Evolutionary conservation across 371 early-diverging fungal species (phyloP), one percentile per base, ranked within the genome.

Genomic region (Mortierella sp.): DNA sequence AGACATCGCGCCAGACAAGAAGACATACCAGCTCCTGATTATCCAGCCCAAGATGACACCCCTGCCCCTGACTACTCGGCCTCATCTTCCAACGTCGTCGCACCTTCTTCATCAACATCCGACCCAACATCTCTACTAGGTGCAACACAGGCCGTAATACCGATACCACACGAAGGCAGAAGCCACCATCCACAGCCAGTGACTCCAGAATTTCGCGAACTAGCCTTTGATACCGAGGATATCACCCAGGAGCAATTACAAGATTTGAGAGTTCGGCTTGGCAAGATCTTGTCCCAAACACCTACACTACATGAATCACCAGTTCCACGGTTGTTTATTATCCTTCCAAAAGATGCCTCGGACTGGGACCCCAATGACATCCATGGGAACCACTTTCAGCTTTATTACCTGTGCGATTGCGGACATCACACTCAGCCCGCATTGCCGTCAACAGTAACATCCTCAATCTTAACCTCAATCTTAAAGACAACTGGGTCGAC

Each of bases 351-450:
- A 30, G 49, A 63, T 22, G 64, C 64, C 28, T 22, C 64, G 10
- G 51, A 63, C 35, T 63, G 64, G 64, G 64, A 63, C 30, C 49
- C 64, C 30, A 30, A 47, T 8, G 64, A 63, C 30, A 2, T 63
- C 1, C 30, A 30, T 49, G 51, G 18, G 1, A 63, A 63, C 51
- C 24, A 63, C 32, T 11, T 63, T 6, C 28, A 49, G 5, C 6
- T 63, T 6, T 63, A n/a, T 39, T 63, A 30, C 30, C 24, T 63
- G 32, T 63, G 64, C 32, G 64, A 63, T 8, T 63, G 64, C 30
- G 64, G 64, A 26, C 20, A 32, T 30, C 45, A 49, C 28, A 63
- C 64, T 28, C 47, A 30, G 14, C 32, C 16, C 5, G n/a, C 20
- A 32, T 28, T 51, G 30, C 26, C 26, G 20, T 5, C 22, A 16